Evolutionary conservation across 169 alveolate species (phyloP), one percentile per base, ranked within the genome.

Genomic region (Amoebophrya sp.): DNA sequence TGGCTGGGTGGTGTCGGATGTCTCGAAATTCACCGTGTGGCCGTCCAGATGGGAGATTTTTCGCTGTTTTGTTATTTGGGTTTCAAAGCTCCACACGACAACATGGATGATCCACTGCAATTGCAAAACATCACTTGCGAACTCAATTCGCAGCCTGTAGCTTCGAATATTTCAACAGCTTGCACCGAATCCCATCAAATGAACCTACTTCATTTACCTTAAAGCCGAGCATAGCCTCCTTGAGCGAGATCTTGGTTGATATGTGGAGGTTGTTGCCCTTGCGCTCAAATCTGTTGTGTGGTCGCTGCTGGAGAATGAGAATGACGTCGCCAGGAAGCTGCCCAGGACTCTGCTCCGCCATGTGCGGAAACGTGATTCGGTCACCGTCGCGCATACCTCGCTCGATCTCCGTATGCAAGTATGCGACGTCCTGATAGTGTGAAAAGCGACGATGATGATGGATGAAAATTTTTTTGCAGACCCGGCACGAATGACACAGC

Each of bases 171-270:
- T n/a, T n/a, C n/a, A n/a, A n/a, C n/a, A n/a, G n/a, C n/a, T n/a
- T n/a, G n/a, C n/a, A n/a, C n/a, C n/a, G n/a, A n/a, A n/a, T n/a
- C n/a, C n/a, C n/a, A n/a, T n/a, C n/a, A n/a, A n/a, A 12, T 41
- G 54, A 41, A 2, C 0, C 66, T 12, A 66, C 35, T 12, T 25
- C 1, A 25, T 7, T 0, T 66, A 66, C 55, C 41, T 40, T 40
- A 23, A 40, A 89, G 35, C 91, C 91, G 18, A 89, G 91, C 53
- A 89, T 77, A 39, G 91, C 77, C 40, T 89, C 91, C n/a, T 89
- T 89, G 32, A 89, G 40, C 38, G 77, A 14, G 29, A 89, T 89
- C 40, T 89, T 35, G 25, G 91, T 47, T 14, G 77, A 35, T 12
- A 66, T 89, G 41, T 66, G 77, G 53, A 89, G 40, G 40, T 89